Conservation (phyloP, 2,329 filamentous ascomycete species). For the Ophiosphaerella narmari region DNA sequence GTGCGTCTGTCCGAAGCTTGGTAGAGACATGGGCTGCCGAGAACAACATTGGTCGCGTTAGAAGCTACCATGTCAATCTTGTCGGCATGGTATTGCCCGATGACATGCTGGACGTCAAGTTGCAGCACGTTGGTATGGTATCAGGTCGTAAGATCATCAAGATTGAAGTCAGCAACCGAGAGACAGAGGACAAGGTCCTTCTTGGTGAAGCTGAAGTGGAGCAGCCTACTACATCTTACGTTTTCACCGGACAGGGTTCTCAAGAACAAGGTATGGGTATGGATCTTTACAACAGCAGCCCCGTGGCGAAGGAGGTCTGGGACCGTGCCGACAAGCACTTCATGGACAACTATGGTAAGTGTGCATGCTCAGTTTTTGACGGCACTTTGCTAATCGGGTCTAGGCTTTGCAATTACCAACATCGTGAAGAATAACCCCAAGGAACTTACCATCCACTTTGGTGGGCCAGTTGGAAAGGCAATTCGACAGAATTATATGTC, state of each 20-base stretch:
- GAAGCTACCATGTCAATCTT: slow-evolving; percentile 94
- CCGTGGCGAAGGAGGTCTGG: slow-evolving; percentile 96
- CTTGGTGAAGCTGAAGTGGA: slow-evolving; percentile 96
- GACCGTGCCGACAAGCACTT: slow-evolving; percentile 90
- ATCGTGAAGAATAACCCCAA: slow-evolving; percentile 99
- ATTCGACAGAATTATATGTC: slow-evolving; percentile 99
- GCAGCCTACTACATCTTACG: slow-evolving; percentile 93
- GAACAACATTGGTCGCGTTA: slow-evolving; percentile 95
- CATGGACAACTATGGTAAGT: slow-evolving; percentile 91
- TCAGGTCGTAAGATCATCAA: slow-evolving; percentile 99
- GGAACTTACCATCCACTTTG: slow-evolving; percentile 97
- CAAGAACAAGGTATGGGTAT: slow-evolving; percentile 99
- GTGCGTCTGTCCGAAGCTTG: slow-evolving; percentile 90
- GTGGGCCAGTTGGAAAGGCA: slow-evolving; percentile 92
- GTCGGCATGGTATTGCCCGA: slow-evolving; percentile 99
- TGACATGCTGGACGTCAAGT: slow-evolving; percentile 90
- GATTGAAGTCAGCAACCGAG: slow-evolving; percentile 93
- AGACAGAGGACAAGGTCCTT: slow-evolving; percentile 95
- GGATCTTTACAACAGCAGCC: slow-evolving; percentile 93
- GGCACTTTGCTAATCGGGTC: slow-evolving; percentile 19
- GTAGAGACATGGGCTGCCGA: slow-evolving; percentile 99
- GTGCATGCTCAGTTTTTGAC: slow-evolving; percentile 6
- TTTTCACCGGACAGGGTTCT: slow-evolving; percentile 97
- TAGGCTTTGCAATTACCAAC: slow-evolving; percentile 93
- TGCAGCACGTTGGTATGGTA: slow-evolving; percentile 97